phyloP scores from a whole-genome alignment of 495 filamentous ascomycete genomes.

The Friedmanniomyces endolithicus region DNA sequence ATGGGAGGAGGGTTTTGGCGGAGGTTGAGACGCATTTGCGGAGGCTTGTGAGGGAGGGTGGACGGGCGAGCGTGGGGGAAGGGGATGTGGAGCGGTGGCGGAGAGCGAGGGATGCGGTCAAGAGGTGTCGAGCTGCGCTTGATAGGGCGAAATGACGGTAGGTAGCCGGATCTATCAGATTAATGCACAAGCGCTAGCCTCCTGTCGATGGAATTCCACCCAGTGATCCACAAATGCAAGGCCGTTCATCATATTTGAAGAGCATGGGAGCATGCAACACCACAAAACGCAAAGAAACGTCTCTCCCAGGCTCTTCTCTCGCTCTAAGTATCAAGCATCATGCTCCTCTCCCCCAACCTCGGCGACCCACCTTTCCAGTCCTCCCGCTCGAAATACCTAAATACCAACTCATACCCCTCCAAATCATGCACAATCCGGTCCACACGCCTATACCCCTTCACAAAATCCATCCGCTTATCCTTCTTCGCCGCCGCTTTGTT shows the following conservation, averaged over 20 bases:
- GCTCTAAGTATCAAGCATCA: slow-evolving; percentile 1
- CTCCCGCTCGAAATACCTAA: slow-evolving; percentile 87
- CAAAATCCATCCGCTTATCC: slow-evolving; percentile 61
- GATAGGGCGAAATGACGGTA: slow-evolving; percentile 21
- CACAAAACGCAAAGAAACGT: not conserved
- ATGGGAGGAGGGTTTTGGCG: slow-evolving; percentile 60
- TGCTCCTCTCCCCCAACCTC: slow-evolving; percentile 51
- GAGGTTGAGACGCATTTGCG: slow-evolving; percentile 54
- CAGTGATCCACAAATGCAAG: not conserved
- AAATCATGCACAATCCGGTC: slow-evolving; percentile 96
- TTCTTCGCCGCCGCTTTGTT: slow-evolving; percentile 39
- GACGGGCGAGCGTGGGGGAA: slow-evolving; percentile 25
- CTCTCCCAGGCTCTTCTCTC: not conserved
- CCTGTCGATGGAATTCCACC: too few species aligned
- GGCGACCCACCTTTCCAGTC: slow-evolving; percentile 75
- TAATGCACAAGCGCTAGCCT: too few species aligned
- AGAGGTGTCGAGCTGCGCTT: slow-evolving; percentile 42
- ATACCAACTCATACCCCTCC: slow-evolving; percentile 94
- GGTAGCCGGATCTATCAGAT: too few species aligned
- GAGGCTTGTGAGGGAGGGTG: slow-evolving; percentile 41
- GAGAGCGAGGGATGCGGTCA: slow-evolving; percentile 30
- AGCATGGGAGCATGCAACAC: not conserved
- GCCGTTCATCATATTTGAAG: not conserved
- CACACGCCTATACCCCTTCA: slow-evolving; percentile 77
- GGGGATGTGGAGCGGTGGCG: slow-evolving; percentile 32